Evolutionary conservation across 805 yeast species (phyloP).

Genomic region (Candida anglica): DNA sequence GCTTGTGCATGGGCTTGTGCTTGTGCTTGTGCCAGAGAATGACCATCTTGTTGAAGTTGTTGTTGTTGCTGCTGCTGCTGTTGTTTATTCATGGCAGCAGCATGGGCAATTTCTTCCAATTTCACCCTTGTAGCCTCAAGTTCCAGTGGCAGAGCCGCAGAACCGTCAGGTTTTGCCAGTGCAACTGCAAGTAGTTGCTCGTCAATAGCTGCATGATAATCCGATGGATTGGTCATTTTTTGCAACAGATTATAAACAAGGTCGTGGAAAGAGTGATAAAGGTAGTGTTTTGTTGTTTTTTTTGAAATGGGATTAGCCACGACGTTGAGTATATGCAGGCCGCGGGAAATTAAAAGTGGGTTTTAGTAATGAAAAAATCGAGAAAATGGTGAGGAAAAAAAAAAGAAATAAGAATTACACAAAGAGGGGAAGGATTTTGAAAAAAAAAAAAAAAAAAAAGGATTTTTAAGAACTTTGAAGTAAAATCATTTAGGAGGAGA

Average conservation of each 20-base stretch:
- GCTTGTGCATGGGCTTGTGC: constrained; percentile 3
- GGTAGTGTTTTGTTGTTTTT: constrained; percentile 4
- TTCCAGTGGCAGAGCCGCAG: constrained; percentile 6
- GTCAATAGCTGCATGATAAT: constrained; percentile 4
- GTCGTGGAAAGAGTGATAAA: constrained; percentile 4
- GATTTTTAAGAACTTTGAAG: too few relatives aligned
- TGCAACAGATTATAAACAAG: constrained; percentile 2
- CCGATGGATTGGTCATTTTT: constrained; percentile 5
- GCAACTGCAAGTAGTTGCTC: constrained; percentile 5
- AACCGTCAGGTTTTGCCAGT: constrained; percentile 5
- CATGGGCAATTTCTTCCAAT: constrained; percentile 28
- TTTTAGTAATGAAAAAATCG: too few relatives aligned
- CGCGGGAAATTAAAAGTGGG: too few relatives aligned
- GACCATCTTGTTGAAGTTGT: constrained; percentile 10
- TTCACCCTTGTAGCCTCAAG: constrained; percentile 20
- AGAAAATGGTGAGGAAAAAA: too few relatives aligned
- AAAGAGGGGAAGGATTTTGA: too few relatives aligned
- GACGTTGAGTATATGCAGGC: constrained; percentile 4
- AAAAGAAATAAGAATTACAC: too few relatives aligned
- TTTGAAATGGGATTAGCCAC: constrained; percentile 4
- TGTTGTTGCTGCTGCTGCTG: constrained; percentile 10
- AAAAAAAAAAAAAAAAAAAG: too few relatives aligned
- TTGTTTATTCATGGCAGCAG: constrained; percentile 13
- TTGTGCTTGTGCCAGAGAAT: constrained; percentile 1
- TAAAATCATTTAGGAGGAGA: too few relatives aligned